Percentiles rank a stretch among this genome's conserved stretches.
phyloP scores from a whole-genome alignment of 2,329 filamentous ascomycete species.

The Fusarium kyushuense region DNA sequence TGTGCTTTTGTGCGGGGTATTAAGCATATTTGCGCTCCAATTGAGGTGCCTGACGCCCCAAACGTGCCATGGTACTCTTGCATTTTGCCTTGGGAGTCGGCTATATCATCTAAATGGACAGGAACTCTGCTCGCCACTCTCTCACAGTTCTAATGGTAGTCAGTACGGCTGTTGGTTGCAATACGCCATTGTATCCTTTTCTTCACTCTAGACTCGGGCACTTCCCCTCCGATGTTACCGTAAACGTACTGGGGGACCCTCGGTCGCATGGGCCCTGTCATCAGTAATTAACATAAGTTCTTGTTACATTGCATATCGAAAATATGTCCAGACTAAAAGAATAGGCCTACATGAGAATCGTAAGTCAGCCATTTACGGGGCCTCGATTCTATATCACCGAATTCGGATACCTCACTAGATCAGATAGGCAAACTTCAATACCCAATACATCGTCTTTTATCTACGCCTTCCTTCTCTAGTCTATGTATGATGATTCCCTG shows the following conservation, averaged over 20 bases:
- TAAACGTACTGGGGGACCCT: neutral
- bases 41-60: neutral
- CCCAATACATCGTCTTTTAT: neutral
- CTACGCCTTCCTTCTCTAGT: neutral
- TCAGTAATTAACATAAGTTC: neutral
- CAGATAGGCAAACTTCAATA: neutral
- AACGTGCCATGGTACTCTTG: neutral
- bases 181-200: neutral
- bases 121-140: neutral
- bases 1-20: neutral
- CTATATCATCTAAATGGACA: neutral
- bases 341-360: neutral
- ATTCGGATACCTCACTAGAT: neutral
- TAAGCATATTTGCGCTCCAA: neutral
- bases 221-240: neutral
- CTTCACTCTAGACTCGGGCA: neutral
- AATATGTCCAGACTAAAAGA: neutral
- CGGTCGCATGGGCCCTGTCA: neutral
- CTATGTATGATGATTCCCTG: neutral
- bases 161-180: neutral
- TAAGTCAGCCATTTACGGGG: neutral
- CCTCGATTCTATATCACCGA: too few relatives aligned
- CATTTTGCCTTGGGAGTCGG: fast-evolving
- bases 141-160: neutral
- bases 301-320: neutral